Evolutionary conservation across 2,329 filamentous ascomycete species (phyloP).

Genomic region (Claviceps maximensis): DNA sequence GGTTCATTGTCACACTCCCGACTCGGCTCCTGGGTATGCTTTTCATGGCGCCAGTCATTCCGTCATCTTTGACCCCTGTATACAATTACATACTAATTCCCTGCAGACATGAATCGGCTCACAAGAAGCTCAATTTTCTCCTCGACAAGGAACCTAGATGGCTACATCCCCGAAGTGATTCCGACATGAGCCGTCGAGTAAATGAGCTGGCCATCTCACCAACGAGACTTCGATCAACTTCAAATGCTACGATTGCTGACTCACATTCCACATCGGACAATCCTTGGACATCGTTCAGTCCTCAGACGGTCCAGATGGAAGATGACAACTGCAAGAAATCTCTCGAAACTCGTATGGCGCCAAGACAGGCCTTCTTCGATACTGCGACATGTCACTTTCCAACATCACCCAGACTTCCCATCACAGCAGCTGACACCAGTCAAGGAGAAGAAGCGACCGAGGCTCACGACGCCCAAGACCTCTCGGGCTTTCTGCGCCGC

Average conservation of each 20-base stretch:
- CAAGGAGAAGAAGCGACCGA: neutral
- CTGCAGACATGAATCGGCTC: conserved; percentile 40
- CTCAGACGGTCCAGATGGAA: neutral
- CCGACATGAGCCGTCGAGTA: conserved; percentile 39
- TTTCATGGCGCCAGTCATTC: neutral
- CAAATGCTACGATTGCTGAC: neutral
- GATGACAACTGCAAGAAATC: conserved; percentile 3
- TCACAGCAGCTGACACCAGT: neutral
- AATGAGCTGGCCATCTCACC: conserved; percentile 29
- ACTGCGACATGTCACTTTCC: neutral
- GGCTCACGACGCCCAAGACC: neutral
- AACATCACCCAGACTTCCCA: neutral
- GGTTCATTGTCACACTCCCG: conserved; percentile 28
- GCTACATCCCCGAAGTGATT: conserved; percentile 36
- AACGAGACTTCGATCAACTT: conserved; percentile 13
- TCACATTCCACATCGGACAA: neutral
- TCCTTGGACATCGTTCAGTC: conserved; percentile 4
- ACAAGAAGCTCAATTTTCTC: conserved; percentile 42
- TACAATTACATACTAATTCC: neutral
- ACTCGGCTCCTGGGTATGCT: conserved; percentile 34
- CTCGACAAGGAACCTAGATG: conserved; percentile 47
- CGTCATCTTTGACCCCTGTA: no score
- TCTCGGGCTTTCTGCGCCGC: conserved; percentile 18
- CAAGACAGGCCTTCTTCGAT: neutral
- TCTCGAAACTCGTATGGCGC: neutral